phyloP scores from a whole-genome alignment of 192 early-diverging fungal species.

The Coemansia sp. region DNA sequence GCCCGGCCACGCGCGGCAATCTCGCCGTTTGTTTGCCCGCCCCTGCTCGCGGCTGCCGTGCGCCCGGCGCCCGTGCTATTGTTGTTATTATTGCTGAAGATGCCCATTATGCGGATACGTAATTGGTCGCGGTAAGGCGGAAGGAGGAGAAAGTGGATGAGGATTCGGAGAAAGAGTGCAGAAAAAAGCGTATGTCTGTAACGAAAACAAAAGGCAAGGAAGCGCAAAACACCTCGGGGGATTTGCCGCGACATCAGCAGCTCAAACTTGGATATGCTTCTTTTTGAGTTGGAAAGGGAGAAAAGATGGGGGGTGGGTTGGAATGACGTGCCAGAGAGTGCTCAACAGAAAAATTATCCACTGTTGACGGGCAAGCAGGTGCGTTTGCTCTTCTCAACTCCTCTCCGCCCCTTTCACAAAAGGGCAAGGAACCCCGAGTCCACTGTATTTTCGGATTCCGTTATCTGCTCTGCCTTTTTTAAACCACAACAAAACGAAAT shows the following conservation, averaged over 20 bases:
- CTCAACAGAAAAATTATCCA: no score
- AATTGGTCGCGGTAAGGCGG: background rate
- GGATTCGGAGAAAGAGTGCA: background rate
- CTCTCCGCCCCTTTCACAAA: no score
- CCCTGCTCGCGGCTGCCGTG: no score
- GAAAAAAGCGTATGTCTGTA: background rate
- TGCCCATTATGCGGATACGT: slow-evolving; percentile 18
- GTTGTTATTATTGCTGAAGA: slow-evolving; percentile 21
- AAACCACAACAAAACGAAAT: no score
- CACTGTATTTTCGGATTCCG: no score
- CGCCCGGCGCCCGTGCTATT: background rate
- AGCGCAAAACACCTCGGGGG: background rate
- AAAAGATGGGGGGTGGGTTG: no score
- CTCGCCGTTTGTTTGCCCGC: background rate
- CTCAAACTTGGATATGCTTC: background rate
- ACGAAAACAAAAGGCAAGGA: background rate
- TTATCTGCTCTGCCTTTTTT: no score
- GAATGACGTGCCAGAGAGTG: no score
- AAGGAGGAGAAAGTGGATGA: background rate
- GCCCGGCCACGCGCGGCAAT: slow-evolving; percentile 16
- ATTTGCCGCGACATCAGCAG: background rate
- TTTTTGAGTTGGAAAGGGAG: no score
- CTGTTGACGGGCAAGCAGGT: no score
- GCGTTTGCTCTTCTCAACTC: no score
- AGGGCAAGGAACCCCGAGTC: no score